Percentiles rank a stretch among this genome's conserved stretches.
Conservation (phyloP, 768 basidiomycete genomes). For the Pulveroboletus sp. region DNA sequence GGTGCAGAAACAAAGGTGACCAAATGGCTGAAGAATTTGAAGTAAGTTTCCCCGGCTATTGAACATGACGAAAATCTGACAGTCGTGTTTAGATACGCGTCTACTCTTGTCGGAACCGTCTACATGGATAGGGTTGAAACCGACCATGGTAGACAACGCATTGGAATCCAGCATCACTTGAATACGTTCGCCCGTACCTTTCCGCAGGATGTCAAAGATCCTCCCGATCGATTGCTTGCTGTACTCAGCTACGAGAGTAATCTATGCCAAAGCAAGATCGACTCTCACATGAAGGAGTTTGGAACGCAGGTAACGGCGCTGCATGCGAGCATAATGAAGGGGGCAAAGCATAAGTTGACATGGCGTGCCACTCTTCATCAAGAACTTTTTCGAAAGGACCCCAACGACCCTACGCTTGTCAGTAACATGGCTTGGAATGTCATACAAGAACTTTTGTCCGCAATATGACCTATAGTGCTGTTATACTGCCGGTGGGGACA, state of each 20-base stretch:
- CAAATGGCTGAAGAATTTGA: constrained; percentile 6
- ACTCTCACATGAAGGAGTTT: not conserved
- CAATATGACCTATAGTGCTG: no score
- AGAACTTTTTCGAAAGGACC: not conserved
- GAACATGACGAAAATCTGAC: not conserved
- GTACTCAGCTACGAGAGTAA: constrained; percentile 2
- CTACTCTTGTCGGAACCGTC: constrained; percentile 9
- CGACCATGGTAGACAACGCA: not conserved
- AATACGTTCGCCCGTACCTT: constrained; percentile 6
- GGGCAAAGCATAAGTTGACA: not conserved
- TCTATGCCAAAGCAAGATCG: accelerated
- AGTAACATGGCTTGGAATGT: constrained; percentile 8
- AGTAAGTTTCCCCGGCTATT: not conserved
- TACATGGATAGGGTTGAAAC: constrained; percentile 15
- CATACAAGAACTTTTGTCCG: constrained; percentile 7
- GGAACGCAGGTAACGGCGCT: no score
- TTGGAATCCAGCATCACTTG: not conserved
- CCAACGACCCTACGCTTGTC: no score
- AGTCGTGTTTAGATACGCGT: constrained; percentile 1
- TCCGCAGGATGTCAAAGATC: not conserved
- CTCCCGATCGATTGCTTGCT: not conserved
- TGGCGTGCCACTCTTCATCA: constrained; percentile 6
- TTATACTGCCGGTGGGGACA: not conserved
- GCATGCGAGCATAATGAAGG: not conserved
- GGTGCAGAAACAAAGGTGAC: not conserved